phyloP scores from a whole-genome alignment of 129 eudicot species.

The Apium graveolens region DNA sequence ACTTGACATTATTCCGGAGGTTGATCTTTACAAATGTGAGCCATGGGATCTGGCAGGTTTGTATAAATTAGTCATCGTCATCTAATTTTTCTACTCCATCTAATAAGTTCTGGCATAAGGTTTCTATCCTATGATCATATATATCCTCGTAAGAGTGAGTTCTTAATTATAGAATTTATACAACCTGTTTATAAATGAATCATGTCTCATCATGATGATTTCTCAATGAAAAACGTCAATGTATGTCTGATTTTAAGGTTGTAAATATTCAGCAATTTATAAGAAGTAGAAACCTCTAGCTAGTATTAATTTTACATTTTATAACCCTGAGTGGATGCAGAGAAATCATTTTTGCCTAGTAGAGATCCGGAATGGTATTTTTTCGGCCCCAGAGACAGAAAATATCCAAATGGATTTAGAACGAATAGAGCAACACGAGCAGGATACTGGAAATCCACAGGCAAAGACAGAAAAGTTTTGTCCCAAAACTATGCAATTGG shows the following conservation, averaged over 20 bases:
- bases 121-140: neutral
- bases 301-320: neutral
- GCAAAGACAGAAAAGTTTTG: slow-evolving; percentile 76
- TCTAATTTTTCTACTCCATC: neutral
- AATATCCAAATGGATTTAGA: slow-evolving; percentile 88
- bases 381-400: slow-evolving; percentile 89
- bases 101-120: neutral
- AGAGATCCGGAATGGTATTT: slow-evolving; percentile 98
- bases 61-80: neutral
- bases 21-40: slow-evolving; percentile 97
- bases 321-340: slow-evolving; percentile 25
- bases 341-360: slow-evolving; percentile 76
- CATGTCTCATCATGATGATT: neutral
- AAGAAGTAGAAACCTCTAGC: neutral
- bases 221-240: too few relatives aligned
- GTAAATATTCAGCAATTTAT: too few relatives aligned
- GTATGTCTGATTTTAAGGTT: too few relatives aligned
- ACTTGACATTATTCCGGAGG: slow-evolving; percentile 90
- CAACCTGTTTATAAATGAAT: neutral
- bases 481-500: slow-evolving; percentile 66
- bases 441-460: slow-evolving; percentile 98
- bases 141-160: neutral
- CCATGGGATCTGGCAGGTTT: slow-evolving; percentile 98
- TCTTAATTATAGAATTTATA: too few relatives aligned
- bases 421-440: slow-evolving; percentile 92